Evolutionary conservation across 1,284 basidiomycete species (phyloP).

Genomic region (Austropuccinia psidii): DNA sequence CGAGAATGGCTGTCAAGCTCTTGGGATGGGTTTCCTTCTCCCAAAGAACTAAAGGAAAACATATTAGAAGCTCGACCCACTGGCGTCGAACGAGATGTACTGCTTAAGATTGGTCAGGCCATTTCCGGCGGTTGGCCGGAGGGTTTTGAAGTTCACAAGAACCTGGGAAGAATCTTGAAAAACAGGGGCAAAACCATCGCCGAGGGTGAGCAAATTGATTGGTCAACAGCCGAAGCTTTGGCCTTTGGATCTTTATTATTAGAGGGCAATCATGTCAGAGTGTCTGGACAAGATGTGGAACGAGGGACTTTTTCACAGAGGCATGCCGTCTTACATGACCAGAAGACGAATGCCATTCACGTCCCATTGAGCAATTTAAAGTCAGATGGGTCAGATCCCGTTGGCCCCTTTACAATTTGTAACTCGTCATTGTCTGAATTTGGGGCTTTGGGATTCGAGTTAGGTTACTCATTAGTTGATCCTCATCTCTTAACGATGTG

Average conservation of each 20-base stretch:
- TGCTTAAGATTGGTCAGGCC: conserved; percentile 75
- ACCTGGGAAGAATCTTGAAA: conserved; percentile 84
- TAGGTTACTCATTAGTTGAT: conserved; percentile 96
- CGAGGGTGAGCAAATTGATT: conserved; percentile 88
- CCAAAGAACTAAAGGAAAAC: conserved; percentile 86
- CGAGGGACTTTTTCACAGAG: conserved; percentile 99
- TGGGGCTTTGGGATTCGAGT: conserved; percentile 91
- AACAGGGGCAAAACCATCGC: conserved; percentile 81
- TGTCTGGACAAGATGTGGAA: conserved; percentile 98
- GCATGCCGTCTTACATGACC: conserved; percentile 94
- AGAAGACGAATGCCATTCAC: conserved; percentile 83
- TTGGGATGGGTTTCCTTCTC: conserved; percentile 98
- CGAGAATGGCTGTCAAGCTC: conserved; percentile 97
- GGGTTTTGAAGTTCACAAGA: conserved; percentile 80
- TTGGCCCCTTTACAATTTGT: conserved; percentile 87
- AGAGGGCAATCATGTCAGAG: conserved; percentile 87
- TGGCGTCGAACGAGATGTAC: conserved; percentile 67
- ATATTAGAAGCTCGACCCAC: conserved; percentile 82
- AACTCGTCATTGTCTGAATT: conserved; percentile 97
- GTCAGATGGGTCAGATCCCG: conserved; percentile 59
- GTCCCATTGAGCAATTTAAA: conserved; percentile 67
- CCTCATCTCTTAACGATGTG: conserved; percentile 90
- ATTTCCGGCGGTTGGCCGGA: conserved; percentile 55
- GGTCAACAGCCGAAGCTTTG: conserved; percentile 98
- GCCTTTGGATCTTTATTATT: conserved; percentile 88